phyloP scores from a whole-genome alignment of 495 filamentous ascomycete species.

The Platismatia glauca region DNA sequence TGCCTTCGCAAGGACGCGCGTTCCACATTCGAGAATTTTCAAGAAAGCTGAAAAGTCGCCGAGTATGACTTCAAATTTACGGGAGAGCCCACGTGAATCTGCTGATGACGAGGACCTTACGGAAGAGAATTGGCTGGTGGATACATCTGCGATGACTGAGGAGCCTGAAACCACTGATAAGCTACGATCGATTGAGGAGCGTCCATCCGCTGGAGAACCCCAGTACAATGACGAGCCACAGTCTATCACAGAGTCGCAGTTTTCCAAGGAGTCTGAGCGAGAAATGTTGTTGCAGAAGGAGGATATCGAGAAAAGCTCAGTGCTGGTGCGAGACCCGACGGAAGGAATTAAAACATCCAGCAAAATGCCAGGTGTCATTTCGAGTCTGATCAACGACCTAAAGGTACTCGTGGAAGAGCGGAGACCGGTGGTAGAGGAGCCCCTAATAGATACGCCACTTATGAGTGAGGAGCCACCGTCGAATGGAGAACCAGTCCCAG shows the following conservation, averaged over 20 bases:
- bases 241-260: background rate
- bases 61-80: background rate
- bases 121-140: background rate
- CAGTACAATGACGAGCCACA: background rate
- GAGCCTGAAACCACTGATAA: background rate
- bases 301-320: background rate
- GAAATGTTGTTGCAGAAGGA: background rate
- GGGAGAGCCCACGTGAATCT: background rate
- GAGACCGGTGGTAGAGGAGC: background rate
- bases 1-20: background rate
- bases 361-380: background rate
- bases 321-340: background rate
- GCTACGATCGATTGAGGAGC: background rate
- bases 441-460: background rate
- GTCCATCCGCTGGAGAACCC: background rate
- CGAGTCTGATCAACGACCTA: background rate
- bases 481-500: background rate
- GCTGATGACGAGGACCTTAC: background rate
- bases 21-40: background rate
- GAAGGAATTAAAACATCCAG: background rate
- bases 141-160: background rate
- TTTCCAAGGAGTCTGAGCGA: background rate
- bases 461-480: background rate
- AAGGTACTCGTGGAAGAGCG: background rate
- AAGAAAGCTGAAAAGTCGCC: background rate